These are phyloP conservation scores for Aureobasidium leucospermi DNA, from an alignment of 2,329 filamentous ascomycete species.

Conservation along the genomic window DNA sequence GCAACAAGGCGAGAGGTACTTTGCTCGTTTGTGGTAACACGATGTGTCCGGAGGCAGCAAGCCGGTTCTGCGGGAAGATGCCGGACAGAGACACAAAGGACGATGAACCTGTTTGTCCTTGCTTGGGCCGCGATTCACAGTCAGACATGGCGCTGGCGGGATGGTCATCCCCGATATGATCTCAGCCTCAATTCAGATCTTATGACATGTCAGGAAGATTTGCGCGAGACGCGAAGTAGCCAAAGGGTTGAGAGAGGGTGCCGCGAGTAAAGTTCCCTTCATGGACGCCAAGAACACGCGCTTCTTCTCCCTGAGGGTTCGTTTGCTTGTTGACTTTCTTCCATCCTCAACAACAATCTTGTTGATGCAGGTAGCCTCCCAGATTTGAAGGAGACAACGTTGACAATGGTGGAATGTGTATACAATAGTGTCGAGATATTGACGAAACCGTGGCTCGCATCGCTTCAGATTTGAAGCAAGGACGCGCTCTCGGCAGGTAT, in stretches of 20 bases:
- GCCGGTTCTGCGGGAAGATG: constrained; percentile 1
- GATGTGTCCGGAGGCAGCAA: background rate
- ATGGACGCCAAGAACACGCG: background rate
- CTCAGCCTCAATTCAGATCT: background rate
- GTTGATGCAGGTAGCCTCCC: background rate
- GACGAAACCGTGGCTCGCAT: background rate
- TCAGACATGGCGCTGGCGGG: background rate
- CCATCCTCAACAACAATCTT: background rate
- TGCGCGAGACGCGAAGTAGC: background rate
- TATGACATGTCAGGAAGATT: background rate
- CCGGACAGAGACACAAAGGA: background rate
- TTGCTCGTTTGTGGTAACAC: constrained; percentile 6
- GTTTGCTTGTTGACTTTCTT: background rate
- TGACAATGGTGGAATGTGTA: background rate
- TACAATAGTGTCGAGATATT: background rate
- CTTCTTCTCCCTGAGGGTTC: background rate
- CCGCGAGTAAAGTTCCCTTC: background rate
- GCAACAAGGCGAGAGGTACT: background rate
- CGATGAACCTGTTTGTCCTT: constrained; percentile 4
- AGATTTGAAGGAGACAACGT: background rate
- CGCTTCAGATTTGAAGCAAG: constrained; percentile 4
- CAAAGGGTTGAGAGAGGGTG: background rate
- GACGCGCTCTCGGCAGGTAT: background rate
- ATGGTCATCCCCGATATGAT: background rate
- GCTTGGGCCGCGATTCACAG: background rate